Conservation (phyloP, 2,329 filamentous ascomycete genomes). For the Scedosporium dehoogii region DNA sequence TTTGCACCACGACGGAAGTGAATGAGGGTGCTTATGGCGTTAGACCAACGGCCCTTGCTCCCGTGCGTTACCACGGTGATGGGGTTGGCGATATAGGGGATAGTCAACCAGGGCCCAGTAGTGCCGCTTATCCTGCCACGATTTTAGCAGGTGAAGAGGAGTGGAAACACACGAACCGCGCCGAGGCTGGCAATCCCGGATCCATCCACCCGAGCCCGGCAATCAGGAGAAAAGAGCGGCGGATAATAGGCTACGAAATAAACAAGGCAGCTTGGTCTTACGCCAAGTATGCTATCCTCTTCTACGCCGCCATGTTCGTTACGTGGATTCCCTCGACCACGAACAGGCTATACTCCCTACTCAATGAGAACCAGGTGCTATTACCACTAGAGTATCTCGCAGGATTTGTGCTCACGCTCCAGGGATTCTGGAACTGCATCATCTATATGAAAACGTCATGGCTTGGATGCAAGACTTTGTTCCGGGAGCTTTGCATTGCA, state of each 20-base stretch:
- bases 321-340: constrained; percentile 64
- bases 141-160: constrained; percentile 28
- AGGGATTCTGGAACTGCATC: constrained; percentile 68
- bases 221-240: constrained; percentile 8
- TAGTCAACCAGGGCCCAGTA: constrained; percentile 6
- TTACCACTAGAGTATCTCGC: constrained; percentile 54
- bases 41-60: neutral
- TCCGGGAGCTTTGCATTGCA: neutral
- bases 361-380: constrained; percentile 36
- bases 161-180: too few species aligned
- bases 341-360: constrained; percentile 60
- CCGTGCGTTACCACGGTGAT: constrained; percentile 7
- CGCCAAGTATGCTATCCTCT: constrained; percentile 53
- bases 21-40: neutral
- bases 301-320: constrained; percentile 54
- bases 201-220: neutral
- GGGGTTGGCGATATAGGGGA: constrained; percentile 5
- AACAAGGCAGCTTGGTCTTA: constrained; percentile 54
- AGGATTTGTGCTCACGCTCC: constrained; percentile 61
- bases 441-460: constrained; percentile 61
- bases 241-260: constrained; percentile 28
- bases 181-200: neutral
- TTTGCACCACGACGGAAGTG: constrained; percentile 39
- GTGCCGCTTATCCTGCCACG: constrained; percentile 35
- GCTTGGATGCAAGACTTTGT: constrained; percentile 35